phyloP scores from a whole-genome alignment of 805 yeast species.

The Kuraishia floccosa region DNA sequence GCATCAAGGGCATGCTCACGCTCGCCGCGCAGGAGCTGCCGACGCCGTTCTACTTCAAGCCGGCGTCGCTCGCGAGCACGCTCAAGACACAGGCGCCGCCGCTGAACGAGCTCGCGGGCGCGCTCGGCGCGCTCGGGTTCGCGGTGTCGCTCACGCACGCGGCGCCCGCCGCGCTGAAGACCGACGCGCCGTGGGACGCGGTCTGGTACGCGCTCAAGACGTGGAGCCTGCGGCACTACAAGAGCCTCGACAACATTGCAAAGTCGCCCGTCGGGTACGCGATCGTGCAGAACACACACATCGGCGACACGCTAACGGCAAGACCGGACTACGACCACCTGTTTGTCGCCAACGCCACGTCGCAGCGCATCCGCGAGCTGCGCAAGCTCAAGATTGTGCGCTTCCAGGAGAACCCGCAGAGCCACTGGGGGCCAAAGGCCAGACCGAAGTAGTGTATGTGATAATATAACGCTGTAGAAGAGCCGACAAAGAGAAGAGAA shows the following conservation, averaged over 20 bases:
- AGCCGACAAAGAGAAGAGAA: too few relatives aligned
- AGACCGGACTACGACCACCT: conserved; percentile 25
- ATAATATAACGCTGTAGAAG: too few relatives aligned
- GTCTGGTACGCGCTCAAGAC: conserved; percentile 64
- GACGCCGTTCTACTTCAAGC: conserved; percentile 73
- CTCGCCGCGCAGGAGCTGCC: conserved; percentile 67
- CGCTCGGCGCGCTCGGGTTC: conserved; percentile 76
- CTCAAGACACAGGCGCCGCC: conserved; percentile 81
- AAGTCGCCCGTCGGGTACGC: conserved; percentile 47
- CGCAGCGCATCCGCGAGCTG: conserved; percentile 44
- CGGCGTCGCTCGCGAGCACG: conserved; percentile 64
- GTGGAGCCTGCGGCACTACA: conserved; percentile 41
- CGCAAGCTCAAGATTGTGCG: conserved; percentile 75
- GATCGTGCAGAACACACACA: conserved; percentile 33
- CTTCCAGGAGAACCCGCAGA: conserved; percentile 86
- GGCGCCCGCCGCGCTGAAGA: conserved; percentile 73
- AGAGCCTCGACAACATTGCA: conserved; percentile 26
- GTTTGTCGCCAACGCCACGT: conserved; percentile 51
- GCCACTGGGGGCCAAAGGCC: conserved; percentile 96
- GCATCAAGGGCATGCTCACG: conserved; percentile 90
- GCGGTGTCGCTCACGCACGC: conserved; percentile 85
- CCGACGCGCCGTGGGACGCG: conserved; percentile 78
- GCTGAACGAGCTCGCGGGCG: conserved; percentile 58
- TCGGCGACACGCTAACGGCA: conserved; percentile 13
- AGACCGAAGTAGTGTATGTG: conserved; percentile 49